Conservation (phyloP, 1,284 basidiomycete species). For the Sanghuangporus sanghuang region DNA sequence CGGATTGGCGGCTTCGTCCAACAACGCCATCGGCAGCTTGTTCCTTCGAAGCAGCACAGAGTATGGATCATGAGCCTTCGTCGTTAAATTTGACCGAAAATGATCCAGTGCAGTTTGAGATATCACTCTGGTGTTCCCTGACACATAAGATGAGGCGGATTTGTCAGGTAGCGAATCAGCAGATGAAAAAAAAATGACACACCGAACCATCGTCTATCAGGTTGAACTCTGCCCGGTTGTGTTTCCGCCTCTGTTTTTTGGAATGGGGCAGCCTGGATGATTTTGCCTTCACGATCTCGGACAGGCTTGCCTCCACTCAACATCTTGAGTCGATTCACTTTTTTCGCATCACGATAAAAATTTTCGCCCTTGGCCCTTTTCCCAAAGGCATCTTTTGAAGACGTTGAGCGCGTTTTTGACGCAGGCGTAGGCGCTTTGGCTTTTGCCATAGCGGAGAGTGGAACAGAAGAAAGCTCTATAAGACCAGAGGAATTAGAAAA, state of each 20-base stretch:
- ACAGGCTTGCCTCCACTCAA: constrained; percentile 86
- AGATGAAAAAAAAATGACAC: constrained; percentile 28
- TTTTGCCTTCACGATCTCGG: constrained; percentile 84
- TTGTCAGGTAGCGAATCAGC: not conserved
- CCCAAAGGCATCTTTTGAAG: constrained; percentile 13
- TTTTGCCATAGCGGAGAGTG: constrained; percentile 43
- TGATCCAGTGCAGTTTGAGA: constrained; percentile 94
- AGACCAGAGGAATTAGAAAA: not conserved
- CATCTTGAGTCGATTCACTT: constrained; percentile 81
- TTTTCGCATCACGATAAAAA: constrained; percentile 91
- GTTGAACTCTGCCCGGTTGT: constrained; percentile 83
- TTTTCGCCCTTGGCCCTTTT: constrained; percentile 86
- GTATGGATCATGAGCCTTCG: constrained; percentile 89
- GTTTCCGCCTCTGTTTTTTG: constrained; percentile 90
- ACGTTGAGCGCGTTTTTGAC: constrained; percentile 35
- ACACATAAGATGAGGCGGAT: constrained; percentile 3
- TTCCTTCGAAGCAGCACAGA: constrained; percentile 88
- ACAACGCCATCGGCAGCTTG: constrained; percentile 90
- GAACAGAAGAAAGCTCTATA: not conserved
- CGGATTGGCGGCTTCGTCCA: constrained; percentile 83
- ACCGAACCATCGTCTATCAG: constrained; percentile 96
- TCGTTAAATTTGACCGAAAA: constrained; percentile 81
- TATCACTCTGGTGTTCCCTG: constrained; percentile 96
- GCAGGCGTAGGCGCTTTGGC: constrained; percentile 51
- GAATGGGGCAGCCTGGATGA: constrained; percentile 88